Percentiles rank a stretch among this genome's conserved stretches.
These are phyloP conservation scores for Nicotiana noctiflora DNA, from an alignment of 257 asterid species.

Conservation along the genomic window DNA sequence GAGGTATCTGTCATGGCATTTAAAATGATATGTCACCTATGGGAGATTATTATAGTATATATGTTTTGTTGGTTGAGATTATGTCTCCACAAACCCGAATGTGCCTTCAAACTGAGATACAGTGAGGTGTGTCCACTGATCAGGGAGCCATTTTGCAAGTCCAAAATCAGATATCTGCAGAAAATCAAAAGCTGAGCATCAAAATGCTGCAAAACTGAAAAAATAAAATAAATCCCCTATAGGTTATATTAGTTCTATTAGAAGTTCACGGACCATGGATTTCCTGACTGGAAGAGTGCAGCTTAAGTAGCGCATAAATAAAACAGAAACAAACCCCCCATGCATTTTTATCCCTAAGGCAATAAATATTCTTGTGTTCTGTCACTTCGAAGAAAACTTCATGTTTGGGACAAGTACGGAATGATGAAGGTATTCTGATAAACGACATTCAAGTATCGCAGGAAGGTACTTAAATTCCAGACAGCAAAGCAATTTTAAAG, in stretches of 20 bases:
- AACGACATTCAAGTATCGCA: background rate
- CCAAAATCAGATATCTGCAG: slow-evolving; percentile 94
- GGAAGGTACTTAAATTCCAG: background rate
- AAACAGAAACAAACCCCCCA: background rate
- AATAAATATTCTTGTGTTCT: background rate
- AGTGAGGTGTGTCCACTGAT: slow-evolving; percentile 85
- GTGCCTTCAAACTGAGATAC: slow-evolving; percentile 93
- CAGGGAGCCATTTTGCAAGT: slow-evolving; percentile 98
- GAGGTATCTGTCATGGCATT: slow-evolving; percentile 56
- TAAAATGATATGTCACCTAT: background rate
- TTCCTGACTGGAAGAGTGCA: background rate
- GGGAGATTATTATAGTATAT: background rate
- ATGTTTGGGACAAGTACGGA: background rate
- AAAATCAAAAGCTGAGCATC: slow-evolving; percentile 19
- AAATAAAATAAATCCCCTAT: background rate
- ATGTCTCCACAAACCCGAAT: slow-evolving; percentile 50
- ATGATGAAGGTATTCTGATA: background rate
- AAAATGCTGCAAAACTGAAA: background rate
- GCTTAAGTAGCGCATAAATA: background rate
- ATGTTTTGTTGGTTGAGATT: background rate
- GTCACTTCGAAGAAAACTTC: background rate
- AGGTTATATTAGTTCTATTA: background rate
- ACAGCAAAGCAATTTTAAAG: background rate
- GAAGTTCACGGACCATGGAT: background rate
- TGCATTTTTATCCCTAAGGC: background rate